Percentiles rank a stretch among this genome's conserved stretches.
Evolutionary conservation across 2,329 filamentous ascomycete species (phyloP).

Genomic region (Cadophora sp.): DNA sequence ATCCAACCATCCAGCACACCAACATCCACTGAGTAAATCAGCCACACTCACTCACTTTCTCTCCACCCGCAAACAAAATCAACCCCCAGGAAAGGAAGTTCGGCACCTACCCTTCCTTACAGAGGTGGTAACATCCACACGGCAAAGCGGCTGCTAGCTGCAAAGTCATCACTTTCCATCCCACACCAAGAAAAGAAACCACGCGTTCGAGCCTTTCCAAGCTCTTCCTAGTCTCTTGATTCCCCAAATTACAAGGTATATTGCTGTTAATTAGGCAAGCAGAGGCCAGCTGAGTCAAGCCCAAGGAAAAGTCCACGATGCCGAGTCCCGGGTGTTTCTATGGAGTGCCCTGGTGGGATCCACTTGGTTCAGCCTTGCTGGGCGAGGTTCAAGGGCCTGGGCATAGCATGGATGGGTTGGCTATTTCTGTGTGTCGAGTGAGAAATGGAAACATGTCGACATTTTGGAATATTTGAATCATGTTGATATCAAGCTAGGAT

Average conservation of each 20-base stretch:
- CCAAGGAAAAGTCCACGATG: neutral
- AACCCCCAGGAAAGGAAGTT: neutral
- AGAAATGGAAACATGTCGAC: too few relatives aligned
- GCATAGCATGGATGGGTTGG: too few relatives aligned
- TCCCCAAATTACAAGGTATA: neutral
- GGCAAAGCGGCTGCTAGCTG: constrained; percentile 3
- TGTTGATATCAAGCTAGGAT: too few relatives aligned
- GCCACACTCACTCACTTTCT: too few relatives aligned
- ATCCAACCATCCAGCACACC: too few relatives aligned
- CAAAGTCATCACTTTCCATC: neutral
- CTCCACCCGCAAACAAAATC: too few relatives aligned
- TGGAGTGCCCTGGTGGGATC: neutral
- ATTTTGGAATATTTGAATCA: too few relatives aligned
- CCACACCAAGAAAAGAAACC: too few relatives aligned
- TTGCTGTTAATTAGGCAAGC: neutral
- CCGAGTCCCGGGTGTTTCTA: constrained; percentile 6
- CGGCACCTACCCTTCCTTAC: neutral
- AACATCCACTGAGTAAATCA: too few relatives aligned
- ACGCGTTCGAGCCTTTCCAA: neutral
- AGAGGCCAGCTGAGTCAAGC: neutral
- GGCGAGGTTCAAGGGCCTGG: neutral
- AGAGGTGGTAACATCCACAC: too few relatives aligned
- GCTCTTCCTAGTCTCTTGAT: neutral
- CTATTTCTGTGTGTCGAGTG: too few relatives aligned
- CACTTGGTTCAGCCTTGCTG: constrained; percentile 14